Conservation (phyloP, 1,284 basidiomycete genomes). For the Lentinus polychrous region DNA sequence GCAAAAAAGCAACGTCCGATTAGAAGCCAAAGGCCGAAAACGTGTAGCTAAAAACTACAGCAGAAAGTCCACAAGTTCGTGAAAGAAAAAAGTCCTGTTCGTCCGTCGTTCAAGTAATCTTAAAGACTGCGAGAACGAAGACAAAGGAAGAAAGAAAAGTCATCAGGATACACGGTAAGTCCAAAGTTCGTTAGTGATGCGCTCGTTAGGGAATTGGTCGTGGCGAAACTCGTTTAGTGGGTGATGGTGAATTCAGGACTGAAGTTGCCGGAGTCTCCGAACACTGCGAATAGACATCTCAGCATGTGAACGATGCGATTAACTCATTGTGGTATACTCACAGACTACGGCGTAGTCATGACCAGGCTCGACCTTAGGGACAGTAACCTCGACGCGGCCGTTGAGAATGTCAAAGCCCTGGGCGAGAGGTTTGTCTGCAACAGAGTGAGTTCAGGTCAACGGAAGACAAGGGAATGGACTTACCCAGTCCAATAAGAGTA, state of each 20-base stretch:
- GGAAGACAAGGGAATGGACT: slow-evolving; percentile 7
- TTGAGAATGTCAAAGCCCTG: slow-evolving; percentile 21
- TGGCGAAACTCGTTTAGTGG: slow-evolving; percentile 9
- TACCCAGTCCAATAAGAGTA: slow-evolving; percentile 24
- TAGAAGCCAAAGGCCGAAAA: background rate
- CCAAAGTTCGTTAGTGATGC: slow-evolving; percentile 9
- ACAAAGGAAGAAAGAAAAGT: background rate
- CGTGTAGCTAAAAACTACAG: background rate
- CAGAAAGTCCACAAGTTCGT: slow-evolving; percentile 1
- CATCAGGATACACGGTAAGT: background rate
- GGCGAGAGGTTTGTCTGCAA: slow-evolving; percentile 27
- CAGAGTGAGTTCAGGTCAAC: background rate
- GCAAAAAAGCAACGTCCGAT: background rate
- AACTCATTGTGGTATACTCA: slow-evolving; percentile 16
- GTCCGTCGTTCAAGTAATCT: too few species aligned
- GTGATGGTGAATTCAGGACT: slow-evolving; percentile 26
- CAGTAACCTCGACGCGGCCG: slow-evolving; percentile 30
- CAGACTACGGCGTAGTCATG: slow-evolving; percentile 25
- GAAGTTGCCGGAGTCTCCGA: slow-evolving; percentile 30
- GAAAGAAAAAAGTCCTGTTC: background rate
- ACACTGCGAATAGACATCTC: slow-evolving; percentile 18
- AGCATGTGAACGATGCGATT: background rate
- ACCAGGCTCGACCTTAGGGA: slow-evolving; percentile 20
- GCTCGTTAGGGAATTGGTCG: background rate
- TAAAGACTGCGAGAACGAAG: background rate